Conservation (phyloP, 2,329 filamentous ascomycete genomes). For the Clonostachys chloroleuca region DNA sequence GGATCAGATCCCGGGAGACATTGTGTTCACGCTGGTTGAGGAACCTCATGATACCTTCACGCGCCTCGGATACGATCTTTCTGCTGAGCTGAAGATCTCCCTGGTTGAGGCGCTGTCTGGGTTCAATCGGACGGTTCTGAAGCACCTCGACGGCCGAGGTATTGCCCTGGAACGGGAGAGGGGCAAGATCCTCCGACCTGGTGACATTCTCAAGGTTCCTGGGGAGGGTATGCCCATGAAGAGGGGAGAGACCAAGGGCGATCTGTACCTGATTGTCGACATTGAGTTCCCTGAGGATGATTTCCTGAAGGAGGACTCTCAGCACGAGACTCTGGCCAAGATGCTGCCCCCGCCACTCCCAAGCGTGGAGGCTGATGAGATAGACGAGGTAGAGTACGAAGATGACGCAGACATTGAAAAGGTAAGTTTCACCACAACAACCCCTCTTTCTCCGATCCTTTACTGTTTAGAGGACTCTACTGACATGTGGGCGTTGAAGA, state of each 20-base stretch:
- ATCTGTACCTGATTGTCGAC: slow-evolving; percentile 82
- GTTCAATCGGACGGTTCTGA: slow-evolving; percentile 85
- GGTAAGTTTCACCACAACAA: slow-evolving; percentile 31
- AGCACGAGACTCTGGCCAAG: slow-evolving; percentile 66
- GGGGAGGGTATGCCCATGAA: slow-evolving; percentile 96
- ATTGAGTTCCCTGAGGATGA: slow-evolving; percentile 85
- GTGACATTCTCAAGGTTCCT: slow-evolving; percentile 77
- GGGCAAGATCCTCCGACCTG: slow-evolving; percentile 78
- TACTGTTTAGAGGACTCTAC: slow-evolving; percentile 7
- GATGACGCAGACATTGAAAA: slow-evolving; percentile 79
- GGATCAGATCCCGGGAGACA: slow-evolving; percentile 85
- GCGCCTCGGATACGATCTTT: slow-evolving; percentile 79
- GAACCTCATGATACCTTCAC: slow-evolving; percentile 77
- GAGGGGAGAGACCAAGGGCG: slow-evolving; percentile 76
- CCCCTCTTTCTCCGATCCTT: neutral
- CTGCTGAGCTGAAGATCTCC: slow-evolving; percentile 74
- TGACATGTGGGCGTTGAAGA: slow-evolving; percentile 35
- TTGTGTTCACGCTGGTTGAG: slow-evolving; percentile 84
- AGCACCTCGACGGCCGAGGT: slow-evolving; percentile 89
- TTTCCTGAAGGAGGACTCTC: slow-evolving; percentile 71
- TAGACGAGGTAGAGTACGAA: slow-evolving; percentile 87
- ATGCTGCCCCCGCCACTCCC: slow-evolving; percentile 65
- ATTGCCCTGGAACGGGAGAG: slow-evolving; percentile 76
- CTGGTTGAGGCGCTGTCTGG: slow-evolving; percentile 81
- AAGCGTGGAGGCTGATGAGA: slow-evolving; percentile 64